Percentiles rank a stretch among this genome's conserved stretches.
These are phyloP conservation scores for Tuber indicum DNA, from an alignment of 495 filamentous ascomycete species.

Conservation along the genomic window DNA sequence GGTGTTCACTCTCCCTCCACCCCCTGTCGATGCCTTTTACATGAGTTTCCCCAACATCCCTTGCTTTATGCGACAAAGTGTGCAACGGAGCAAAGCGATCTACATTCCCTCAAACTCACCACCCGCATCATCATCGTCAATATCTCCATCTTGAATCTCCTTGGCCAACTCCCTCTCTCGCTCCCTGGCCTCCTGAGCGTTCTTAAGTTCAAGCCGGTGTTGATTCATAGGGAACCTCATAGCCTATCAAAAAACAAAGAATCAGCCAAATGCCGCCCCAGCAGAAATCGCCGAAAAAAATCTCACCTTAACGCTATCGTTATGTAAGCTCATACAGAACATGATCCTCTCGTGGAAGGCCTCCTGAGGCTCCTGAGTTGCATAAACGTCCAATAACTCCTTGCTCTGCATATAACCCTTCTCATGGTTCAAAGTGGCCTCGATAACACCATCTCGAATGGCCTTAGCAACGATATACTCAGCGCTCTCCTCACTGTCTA, in stretches of 20 bases:
- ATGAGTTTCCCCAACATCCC: background rate
- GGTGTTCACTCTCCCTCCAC: background rate
- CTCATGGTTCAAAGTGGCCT: conserved; percentile 89
- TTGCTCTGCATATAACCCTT: conserved; percentile 98
- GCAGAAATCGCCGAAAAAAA: conserved; percentile 9
- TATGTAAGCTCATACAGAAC: conserved; percentile 83
- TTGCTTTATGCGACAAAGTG: background rate
- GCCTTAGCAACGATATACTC: conserved; percentile 99
- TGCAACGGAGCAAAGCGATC: conserved; percentile 34
- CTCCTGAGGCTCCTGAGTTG: conserved; percentile 89
- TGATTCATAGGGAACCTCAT: conserved; percentile 99
- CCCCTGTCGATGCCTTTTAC: background rate
- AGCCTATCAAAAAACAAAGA: conserved; percentile 52
- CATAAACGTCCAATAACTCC: conserved; percentile 89
- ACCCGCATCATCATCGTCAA: conserved; percentile 94
- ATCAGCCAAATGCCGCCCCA: conserved; percentile 9
- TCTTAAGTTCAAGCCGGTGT: conserved; percentile 94
- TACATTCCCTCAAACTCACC: conserved; percentile 97
- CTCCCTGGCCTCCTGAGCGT: conserved; percentile 92
- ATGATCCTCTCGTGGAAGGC: conserved; percentile 93
- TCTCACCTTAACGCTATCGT: conserved; percentile 93
- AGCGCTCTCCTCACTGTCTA: conserved; percentile 91
- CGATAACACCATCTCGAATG: conserved; percentile 95
- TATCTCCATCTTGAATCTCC: conserved; percentile 96
- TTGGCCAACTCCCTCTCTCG: conserved; percentile 93